These are phyloP conservation scores for Haematococcus sp. DNA, from an alignment of 139 green algal species.

Conservation along the genomic window DNA sequence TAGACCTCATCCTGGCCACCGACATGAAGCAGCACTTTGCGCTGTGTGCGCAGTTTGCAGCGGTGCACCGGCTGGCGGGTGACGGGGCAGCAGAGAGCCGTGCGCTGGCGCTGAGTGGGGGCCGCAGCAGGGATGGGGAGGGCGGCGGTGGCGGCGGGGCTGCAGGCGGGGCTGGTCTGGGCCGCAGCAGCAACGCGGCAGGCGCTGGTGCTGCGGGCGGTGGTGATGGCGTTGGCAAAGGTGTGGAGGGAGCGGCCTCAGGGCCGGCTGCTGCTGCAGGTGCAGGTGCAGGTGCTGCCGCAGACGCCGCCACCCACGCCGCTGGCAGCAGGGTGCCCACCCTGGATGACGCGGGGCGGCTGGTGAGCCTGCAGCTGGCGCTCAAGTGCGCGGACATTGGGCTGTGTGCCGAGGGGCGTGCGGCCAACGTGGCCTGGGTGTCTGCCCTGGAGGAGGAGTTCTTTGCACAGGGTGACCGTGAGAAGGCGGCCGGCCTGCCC, in stretches of 20 bases:
- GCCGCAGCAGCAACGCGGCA: background rate
- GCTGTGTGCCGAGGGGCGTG: background rate
- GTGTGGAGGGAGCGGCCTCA: too few species aligned
- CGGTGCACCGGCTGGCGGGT: background rate
- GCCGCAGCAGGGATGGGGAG: background rate
- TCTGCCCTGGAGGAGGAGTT: slow-evolving; percentile 1
- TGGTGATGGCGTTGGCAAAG: too few species aligned
- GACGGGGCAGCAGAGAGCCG: background rate
- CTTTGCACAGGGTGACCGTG: slow-evolving; percentile 30
- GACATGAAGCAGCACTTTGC: slow-evolving; percentile 45
- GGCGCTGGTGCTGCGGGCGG: background rate
- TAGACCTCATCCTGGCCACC: slow-evolving; percentile 16
- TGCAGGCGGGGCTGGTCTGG: background rate
- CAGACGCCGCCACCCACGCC: background rate
- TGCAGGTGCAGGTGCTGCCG: too few species aligned
- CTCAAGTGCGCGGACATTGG: slow-evolving; percentile 9
- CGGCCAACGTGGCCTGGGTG: background rate
- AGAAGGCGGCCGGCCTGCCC: slow-evolving; percentile 27
- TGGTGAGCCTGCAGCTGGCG: slow-evolving; percentile 18
- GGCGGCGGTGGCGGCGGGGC: background rate
- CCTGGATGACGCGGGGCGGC: slow-evolving; percentile 6
- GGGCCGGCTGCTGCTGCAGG: too few species aligned
- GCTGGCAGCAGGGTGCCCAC: background rate
- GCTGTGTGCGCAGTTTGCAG: slow-evolving; percentile 1
- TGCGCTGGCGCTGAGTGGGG: background rate